These are phyloP conservation scores for Hypseocharis bilobata DNA, from an alignment of 441 rosid species.

Conservation along the genomic window DNA sequence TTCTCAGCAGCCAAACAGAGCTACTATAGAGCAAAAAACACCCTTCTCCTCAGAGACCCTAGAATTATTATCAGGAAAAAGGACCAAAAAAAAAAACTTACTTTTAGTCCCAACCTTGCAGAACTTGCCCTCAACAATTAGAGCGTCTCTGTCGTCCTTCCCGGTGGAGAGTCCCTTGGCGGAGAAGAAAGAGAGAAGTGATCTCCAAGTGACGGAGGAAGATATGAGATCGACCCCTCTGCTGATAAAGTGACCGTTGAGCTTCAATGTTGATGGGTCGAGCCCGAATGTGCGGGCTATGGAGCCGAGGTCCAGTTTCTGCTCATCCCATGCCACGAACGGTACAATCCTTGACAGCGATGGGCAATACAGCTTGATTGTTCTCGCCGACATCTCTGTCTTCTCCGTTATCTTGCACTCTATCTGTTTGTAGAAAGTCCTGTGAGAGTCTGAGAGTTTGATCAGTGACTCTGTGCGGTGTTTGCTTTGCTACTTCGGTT, in stretches of 20 bases:
- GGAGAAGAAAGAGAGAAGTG: conserved; percentile 67
- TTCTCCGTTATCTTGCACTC: not conserved
- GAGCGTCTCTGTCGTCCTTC: conserved; percentile 33
- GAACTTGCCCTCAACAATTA: conserved; percentile 63
- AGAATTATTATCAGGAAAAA: not conserved
- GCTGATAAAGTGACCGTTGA: conserved; percentile 77
- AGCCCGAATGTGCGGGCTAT: conserved; percentile 56
- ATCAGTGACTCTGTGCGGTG: not conserved
- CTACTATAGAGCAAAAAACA: not conserved
- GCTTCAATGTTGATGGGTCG: conserved; percentile 57
- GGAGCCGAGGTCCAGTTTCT: conserved; percentile 54
- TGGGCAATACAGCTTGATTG: conserved; percentile 53
- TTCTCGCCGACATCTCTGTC: conserved; percentile 25
- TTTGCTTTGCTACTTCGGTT: not conserved
- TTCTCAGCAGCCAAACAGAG: conserved; percentile 13
- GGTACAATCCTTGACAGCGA: conserved; percentile 36
- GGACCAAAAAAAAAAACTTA: conserved; percentile 21
- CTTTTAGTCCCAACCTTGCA: conserved; percentile 50
- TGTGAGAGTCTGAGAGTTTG: not conserved
- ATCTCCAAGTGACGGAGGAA: conserved; percentile 66
- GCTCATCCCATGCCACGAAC: conserved; percentile 40
- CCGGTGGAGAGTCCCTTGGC: conserved; percentile 70
- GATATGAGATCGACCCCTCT: conserved; percentile 56
- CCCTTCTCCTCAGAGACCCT: not conserved
- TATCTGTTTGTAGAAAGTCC: not conserved